phyloP scores from a whole-genome alignment of 2,329 filamentous ascomycete genomes.

The Anisogramma anomala region DNA sequence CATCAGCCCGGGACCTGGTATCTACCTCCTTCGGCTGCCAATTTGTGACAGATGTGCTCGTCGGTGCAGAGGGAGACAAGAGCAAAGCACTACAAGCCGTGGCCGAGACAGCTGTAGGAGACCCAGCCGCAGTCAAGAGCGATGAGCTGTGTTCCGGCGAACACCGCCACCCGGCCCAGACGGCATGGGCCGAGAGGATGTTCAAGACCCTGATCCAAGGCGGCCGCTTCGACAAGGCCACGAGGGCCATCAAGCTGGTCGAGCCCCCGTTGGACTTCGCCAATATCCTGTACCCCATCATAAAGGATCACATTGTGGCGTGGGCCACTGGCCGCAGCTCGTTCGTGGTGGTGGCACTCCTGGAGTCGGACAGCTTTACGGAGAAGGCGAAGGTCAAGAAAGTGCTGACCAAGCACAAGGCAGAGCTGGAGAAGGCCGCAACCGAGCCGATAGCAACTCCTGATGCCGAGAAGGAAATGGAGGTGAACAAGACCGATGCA shows the following conservation, averaged over 20 bases:
- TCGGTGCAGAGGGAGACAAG: slow-evolving; percentile 67
- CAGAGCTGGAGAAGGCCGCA: slow-evolving; percentile 56
- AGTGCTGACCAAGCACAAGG: slow-evolving; percentile 61
- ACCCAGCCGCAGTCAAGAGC: slow-evolving; percentile 32
- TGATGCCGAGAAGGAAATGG: slow-evolving; percentile 35
- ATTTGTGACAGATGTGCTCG: slow-evolving; percentile 70
- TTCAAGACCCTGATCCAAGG: slow-evolving; percentile 85
- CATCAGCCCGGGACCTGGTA: slow-evolving; percentile 56
- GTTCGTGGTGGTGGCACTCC: slow-evolving; percentile 72
- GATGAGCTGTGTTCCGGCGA: slow-evolving; percentile 28
- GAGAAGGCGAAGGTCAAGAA: slow-evolving; percentile 56
- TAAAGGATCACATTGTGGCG: slow-evolving; percentile 59
- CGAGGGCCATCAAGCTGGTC: slow-evolving; percentile 58
- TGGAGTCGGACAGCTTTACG: slow-evolving; percentile 63
- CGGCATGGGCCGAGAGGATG: slow-evolving; percentile 62
- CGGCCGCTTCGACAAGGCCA: slow-evolving; percentile 67
- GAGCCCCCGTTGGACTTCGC: slow-evolving; percentile 74
- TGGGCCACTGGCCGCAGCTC: slow-evolving; percentile 84
- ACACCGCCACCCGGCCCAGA: slow-evolving; percentile 46
- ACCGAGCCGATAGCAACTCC: slow-evolving; percentile 38
- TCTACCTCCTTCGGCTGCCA: slow-evolving; percentile 75
- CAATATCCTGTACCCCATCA: slow-evolving; percentile 67
- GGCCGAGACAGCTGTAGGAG: slow-evolving; percentile 49
- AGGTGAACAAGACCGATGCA: slow-evolving; percentile 31
- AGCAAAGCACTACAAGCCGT: slow-evolving; percentile 59